Conservation (phyloP, 495 filamentous ascomycete species). For the Neurospora sp. region DNA sequence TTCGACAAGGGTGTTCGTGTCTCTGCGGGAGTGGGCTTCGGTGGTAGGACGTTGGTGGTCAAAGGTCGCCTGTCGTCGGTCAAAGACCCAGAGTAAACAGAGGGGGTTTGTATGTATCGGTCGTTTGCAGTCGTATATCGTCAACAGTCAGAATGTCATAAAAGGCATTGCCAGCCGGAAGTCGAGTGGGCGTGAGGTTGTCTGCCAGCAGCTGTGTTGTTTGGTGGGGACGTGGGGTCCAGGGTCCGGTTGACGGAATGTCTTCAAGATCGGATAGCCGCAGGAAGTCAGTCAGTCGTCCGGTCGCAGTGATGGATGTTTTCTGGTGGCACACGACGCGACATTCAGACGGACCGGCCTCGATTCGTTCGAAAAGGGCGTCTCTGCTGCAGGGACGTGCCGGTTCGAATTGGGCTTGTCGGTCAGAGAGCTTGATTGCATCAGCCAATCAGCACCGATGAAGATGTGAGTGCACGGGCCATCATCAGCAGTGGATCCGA, state of each 20-base stretch:
- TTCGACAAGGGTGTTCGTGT: neutral
- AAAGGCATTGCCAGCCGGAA: neutral
- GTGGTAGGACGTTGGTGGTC: neutral
- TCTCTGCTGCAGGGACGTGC: neutral
- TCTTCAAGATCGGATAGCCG: neutral
- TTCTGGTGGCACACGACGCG: neutral
- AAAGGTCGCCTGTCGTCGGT: neutral
- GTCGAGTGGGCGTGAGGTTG: neutral
- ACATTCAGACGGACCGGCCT: neutral
- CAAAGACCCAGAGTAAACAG: neutral
- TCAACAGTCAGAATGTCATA: neutral
- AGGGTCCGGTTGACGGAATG: neutral
- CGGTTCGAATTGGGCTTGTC: neutral
- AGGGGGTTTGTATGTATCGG: neutral
- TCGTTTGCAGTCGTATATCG: neutral
- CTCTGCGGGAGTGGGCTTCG: neutral
- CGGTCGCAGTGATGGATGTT: neutral
- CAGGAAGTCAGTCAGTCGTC: neutral
- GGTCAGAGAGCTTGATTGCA: neutral
- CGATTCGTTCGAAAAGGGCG: neutral
- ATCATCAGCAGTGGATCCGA: neutral
- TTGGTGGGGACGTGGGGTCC: neutral
- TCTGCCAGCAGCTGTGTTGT: neutral
- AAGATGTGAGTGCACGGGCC: neutral
- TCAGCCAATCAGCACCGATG: neutral